These are phyloP conservation scores for Collybia sordida DNA, from an alignment of 768 basidiomycete genomes.

Conservation along the genomic window DNA sequence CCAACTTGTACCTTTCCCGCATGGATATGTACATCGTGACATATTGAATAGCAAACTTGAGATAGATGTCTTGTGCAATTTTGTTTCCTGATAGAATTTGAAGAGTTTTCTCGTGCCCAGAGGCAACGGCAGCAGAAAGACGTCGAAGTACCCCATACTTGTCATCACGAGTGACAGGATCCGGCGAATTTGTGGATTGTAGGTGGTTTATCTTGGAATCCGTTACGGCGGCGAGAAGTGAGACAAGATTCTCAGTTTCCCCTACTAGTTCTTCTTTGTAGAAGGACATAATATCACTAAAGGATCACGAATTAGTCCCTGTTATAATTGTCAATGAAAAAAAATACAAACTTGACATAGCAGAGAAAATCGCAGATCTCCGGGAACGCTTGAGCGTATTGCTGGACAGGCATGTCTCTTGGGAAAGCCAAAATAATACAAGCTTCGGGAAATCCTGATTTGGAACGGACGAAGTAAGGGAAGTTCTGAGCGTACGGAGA, in stretches of 20 bases:
- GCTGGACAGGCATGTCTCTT: constrained; percentile 23
- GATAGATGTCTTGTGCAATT: too few relatives aligned
- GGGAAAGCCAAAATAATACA: constrained; percentile 37
- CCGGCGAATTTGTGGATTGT: too few relatives aligned
- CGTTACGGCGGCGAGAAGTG: constrained; percentile 21
- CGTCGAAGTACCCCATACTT: too few relatives aligned
- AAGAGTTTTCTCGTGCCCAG: too few relatives aligned
- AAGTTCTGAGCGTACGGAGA: constrained; percentile 12
- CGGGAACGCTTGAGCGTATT: constrained; percentile 37
- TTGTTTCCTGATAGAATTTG: too few relatives aligned
- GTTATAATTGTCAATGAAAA: neutral
- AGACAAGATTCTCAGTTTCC: constrained; percentile 34
- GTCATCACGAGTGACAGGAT: too few relatives aligned
- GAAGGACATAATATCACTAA: constrained; percentile 39
- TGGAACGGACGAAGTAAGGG: constrained; percentile 18
- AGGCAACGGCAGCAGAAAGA: too few relatives aligned
- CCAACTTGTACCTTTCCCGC: too few relatives aligned
- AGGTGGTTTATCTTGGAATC: too few relatives aligned
- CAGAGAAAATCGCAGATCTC: constrained; percentile 31
- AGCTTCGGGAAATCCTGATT: constrained; percentile 33
- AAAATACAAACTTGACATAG: constrained; percentile 33
- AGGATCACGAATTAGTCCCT: neutral
- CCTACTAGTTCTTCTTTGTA: constrained; percentile 38
- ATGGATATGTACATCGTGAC: too few relatives aligned
- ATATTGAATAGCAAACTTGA: too few relatives aligned